phyloP scores from a whole-genome alignment of 2,329 filamentous ascomycete genomes.

The Apiospora hydei region DNA sequence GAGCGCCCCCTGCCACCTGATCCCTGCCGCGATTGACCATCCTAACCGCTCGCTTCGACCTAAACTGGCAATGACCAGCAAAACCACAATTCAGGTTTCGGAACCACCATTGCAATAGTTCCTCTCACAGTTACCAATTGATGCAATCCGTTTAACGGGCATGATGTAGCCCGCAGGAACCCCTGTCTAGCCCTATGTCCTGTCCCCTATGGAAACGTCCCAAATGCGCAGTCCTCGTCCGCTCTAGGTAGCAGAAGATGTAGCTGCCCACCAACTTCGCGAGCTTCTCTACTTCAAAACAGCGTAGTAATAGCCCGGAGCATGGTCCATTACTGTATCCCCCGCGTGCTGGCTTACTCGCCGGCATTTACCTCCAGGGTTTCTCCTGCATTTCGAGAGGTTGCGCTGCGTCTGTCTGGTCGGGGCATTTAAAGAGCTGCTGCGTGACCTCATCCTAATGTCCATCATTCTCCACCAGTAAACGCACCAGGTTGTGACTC shows the following conservation, averaged over 20 bases:
- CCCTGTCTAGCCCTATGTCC: conserved; percentile 15
- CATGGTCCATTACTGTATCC: neutral
- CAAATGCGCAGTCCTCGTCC: neutral
- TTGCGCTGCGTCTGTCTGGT: neutral
- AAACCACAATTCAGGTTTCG: conserved; percentile 15
- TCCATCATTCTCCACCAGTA: neutral
- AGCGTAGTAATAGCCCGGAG: neutral
- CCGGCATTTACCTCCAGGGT: conserved; percentile 8
- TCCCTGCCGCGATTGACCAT: neutral
- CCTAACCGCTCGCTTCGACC: neutral
- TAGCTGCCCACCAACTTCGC: neutral
- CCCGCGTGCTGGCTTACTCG: conserved; percentile 1
- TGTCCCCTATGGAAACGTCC: neutral
- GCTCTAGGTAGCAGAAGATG: neutral
- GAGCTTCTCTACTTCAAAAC: neutral
- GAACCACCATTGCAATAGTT: conserved; percentile 10
- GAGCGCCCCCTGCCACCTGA: neutral
- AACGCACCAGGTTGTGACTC: neutral
- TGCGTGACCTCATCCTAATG: conserved; percentile 11
- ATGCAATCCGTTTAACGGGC: neutral
- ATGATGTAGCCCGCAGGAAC: conserved; percentile 5
- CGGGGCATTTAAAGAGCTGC: conserved; percentile 10
- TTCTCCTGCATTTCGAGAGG: neutral
- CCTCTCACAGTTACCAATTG: neutral
- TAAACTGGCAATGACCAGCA: conserved; percentile 1